phyloP scores from a whole-genome alignment of 1,139 yeast species.

The Diutina sp. region DNA sequence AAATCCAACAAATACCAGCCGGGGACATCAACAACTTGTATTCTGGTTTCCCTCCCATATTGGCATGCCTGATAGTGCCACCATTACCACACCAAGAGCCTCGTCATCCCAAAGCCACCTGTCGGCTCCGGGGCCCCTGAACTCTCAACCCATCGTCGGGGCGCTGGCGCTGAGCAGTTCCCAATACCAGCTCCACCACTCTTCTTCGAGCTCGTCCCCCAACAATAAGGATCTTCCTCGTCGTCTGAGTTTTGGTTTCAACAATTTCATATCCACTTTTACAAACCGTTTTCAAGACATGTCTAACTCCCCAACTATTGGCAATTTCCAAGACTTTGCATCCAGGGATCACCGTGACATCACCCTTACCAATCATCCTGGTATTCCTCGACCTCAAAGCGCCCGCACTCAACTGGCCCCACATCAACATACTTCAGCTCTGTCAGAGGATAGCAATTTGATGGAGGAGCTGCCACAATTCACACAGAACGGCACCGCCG shows the following conservation, averaged over 20 bases:
- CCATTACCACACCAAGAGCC: not conserved
- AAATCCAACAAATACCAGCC: not conserved
- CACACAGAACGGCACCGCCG: not conserved
- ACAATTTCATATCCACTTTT: not conserved
- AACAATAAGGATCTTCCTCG: not conserved
- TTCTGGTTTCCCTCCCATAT: not conserved
- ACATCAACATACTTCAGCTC: not conserved
- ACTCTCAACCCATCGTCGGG: not conserved
- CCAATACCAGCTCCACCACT: not conserved
- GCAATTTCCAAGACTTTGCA: not conserved
- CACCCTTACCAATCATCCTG: not conserved
- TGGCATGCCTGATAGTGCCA: slow-evolving; percentile 2
- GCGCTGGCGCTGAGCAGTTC: not conserved
- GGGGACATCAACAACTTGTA: not conserved
- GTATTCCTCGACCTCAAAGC: not conserved
- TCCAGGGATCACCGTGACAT: not conserved
- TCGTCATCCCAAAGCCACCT: not conserved
- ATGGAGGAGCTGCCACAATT: not conserved
- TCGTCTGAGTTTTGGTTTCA: not conserved
- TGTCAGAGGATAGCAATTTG: not conserved
- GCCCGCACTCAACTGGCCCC: not conserved
- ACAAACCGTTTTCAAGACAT: not conserved
- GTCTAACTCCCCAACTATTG: not conserved
- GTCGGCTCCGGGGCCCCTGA: not conserved
- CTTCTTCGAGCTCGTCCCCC: not conserved